These are phyloP conservation scores for Phialocephala subalpina DNA, from an alignment of 2,329 filamentous ascomycete species.

Conservation along the genomic window DNA sequence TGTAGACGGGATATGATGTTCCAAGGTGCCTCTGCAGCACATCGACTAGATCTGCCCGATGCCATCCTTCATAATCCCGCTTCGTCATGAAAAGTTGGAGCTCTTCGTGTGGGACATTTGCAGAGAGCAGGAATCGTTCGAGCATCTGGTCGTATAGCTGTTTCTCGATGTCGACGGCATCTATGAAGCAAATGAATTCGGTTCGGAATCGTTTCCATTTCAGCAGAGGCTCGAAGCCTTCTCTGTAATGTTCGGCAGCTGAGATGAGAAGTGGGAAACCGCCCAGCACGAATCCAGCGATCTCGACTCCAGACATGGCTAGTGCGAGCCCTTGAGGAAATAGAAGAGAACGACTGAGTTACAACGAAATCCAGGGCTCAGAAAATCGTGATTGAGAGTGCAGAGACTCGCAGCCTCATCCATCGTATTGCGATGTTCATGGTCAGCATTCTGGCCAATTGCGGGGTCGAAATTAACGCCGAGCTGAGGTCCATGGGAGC, in stretches of 20 bases:
- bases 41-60: constrained; percentile 25
- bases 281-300: constrained; percentile 35
- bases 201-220: constrained; percentile 38
- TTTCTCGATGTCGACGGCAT: constrained; percentile 34
- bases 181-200: constrained; percentile 35
- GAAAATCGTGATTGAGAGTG: background rate
- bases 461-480: background rate
- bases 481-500: background rate
- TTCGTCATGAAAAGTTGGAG: constrained; percentile 31
- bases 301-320: constrained; percentile 37
- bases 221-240: constrained; percentile 37
- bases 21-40: constrained; percentile 30
- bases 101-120: constrained; percentile 33
- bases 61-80: constrained; percentile 34
- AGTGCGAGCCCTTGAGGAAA: background rate
- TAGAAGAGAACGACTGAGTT: background rate
- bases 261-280: constrained; percentile 36
- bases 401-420: background rate
- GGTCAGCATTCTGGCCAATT: background rate
- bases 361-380: background rate
- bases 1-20: constrained; percentile 28
- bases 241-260: constrained; percentile 34
- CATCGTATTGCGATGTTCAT: background rate
- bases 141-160: constrained; percentile 34
- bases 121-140: constrained; percentile 32